These are phyloP conservation scores for Leishmania turanica DNA, from an alignment of 208 protist species.

Conservation along the genomic window DNA sequence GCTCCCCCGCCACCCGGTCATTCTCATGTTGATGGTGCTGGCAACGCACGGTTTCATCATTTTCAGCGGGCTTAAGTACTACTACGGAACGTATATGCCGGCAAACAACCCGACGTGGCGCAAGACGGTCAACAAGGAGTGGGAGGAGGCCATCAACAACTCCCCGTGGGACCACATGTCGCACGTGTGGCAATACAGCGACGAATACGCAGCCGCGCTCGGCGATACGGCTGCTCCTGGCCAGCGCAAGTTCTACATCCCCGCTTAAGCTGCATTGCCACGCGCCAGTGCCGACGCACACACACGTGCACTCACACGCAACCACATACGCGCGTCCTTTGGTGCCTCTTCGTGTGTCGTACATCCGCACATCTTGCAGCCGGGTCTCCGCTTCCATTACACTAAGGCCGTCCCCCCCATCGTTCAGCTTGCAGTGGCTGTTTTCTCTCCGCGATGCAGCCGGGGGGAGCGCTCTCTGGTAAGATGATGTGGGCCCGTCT, in stretches of 20 bases:
- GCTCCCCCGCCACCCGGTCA: slow-evolving; percentile 54
- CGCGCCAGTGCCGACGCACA: neutral
- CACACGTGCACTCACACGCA: neutral
- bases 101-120: slow-evolving; percentile 90
- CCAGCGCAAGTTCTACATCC: slow-evolving; percentile 79
- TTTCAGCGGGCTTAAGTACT: slow-evolving; percentile 62
- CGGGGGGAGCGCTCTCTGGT: neutral
- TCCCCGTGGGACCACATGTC: slow-evolving; percentile 92
- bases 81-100: slow-evolving; percentile 73
- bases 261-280: slow-evolving; percentile 11
- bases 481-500: neutral
- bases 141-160: slow-evolving; percentile 92
- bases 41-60: slow-evolving; percentile 45
- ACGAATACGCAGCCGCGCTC: slow-evolving; percentile 72
- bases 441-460: neutral
- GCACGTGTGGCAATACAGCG: slow-evolving; percentile 90
- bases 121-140: slow-evolving; percentile 91
- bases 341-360: neutral
- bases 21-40: slow-evolving; percentile 48
- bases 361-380: neutral
- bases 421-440: neutral
- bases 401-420: neutral
- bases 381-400: neutral
- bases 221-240: slow-evolving; percentile 66
- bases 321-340: neutral